Percentiles rank a stretch among this genome's conserved stretches.
Conservation (phyloP, 768 basidiomycete genomes). For the Multifurca ochricompacta region DNA sequence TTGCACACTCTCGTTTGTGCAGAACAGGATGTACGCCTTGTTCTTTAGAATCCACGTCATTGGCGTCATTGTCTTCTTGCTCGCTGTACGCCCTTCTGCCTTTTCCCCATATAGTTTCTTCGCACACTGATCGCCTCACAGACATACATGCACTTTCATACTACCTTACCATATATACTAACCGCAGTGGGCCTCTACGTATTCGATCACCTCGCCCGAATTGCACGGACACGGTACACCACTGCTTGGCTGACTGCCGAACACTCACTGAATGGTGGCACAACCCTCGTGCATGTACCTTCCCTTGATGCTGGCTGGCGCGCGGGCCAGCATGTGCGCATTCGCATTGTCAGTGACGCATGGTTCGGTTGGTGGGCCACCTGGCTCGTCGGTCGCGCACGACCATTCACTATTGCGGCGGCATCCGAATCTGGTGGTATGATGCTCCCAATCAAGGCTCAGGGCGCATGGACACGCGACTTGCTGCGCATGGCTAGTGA, state of each 20-base stretch:
- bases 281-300: slow-evolving; percentile 42
- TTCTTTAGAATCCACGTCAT: slow-evolving; percentile 37
- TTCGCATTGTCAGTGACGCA: slow-evolving; percentile 39
- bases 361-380: slow-evolving; percentile 28
- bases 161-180: slow-evolving; percentile 36
- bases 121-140: slow-evolving; percentile 10
- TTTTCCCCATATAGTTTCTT: neutral
- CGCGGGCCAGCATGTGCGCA: slow-evolving; percentile 52
- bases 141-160: slow-evolving; percentile 15
- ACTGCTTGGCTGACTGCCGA: slow-evolving; percentile 39
- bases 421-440: slow-evolving; percentile 37
- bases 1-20: slow-evolving; percentile 35
- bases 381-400: slow-evolving; percentile 12
- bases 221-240: slow-evolving; percentile 39
- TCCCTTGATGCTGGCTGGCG: slow-evolving; percentile 47
- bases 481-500: slow-evolving; percentile 36
- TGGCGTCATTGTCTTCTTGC: slow-evolving; percentile 36
- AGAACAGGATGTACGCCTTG: slow-evolving; percentile 36
- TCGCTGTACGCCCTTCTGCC: slow-evolving; percentile 23
- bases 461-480: slow-evolving; percentile 42
- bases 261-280: slow-evolving; percentile 32
- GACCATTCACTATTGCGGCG: slow-evolving; percentile 41
- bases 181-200: slow-evolving; percentile 35
- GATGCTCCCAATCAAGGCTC: slow-evolving; percentile 42
- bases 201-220: slow-evolving; percentile 40